Evolutionary conservation across 148 eudicot genomes (phyloP), one percentile per base, ranked within the genome.

Genomic region (Dysphania ambrosioides): DNA sequence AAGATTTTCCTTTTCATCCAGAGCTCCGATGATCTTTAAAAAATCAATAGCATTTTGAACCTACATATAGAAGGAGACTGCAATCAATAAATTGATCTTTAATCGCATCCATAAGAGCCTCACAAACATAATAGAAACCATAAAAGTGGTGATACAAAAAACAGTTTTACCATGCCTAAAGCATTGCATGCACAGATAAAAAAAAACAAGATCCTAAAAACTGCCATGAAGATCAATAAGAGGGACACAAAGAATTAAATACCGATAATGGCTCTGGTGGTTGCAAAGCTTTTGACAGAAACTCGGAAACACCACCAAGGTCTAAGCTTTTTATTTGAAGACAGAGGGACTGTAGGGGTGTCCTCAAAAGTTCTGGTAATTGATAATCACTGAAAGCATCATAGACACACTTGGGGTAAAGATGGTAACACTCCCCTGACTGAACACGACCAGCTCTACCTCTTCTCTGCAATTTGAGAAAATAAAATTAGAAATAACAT

Each of bases 371-470:
- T 79, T 95, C 98, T 26, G 98, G 98, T 80, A 92, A 78, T 71
- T 95, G 98, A 88, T 95, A 95, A 81, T 95, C 98, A 76, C 85
- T 86, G 78, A 95, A 95, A 75, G 91, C 89, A 79, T 92, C 91
- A 78, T 95, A 84, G 31, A 95, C 98, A 81, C 87, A 90, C 73
- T 86, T 84, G 24, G 97, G 98, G 79, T 95, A 95, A 59, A 95
- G 93, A 87, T 88, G 98, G 75, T 87, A 95, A 74, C 96, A 92
- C 79, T 95, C 98, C 58, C 98, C 98, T 13, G 98, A 83, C 78
- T 92, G 98, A 66, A 95, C 97, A 84, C 98, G 98, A 23, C 98
- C 98, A 80, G 97, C 98, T 83, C 98, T 85, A 35, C 98, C 97
- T 85, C 85, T 92, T 87, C 97, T 87, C 97, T 95, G 75, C 55